Percentiles rank a stretch among this genome's conserved stretches.
These are phyloP conservation scores for Pythium dissimile DNA, from an alignment of 352 stramenopile species.

Conservation along the genomic window DNA sequence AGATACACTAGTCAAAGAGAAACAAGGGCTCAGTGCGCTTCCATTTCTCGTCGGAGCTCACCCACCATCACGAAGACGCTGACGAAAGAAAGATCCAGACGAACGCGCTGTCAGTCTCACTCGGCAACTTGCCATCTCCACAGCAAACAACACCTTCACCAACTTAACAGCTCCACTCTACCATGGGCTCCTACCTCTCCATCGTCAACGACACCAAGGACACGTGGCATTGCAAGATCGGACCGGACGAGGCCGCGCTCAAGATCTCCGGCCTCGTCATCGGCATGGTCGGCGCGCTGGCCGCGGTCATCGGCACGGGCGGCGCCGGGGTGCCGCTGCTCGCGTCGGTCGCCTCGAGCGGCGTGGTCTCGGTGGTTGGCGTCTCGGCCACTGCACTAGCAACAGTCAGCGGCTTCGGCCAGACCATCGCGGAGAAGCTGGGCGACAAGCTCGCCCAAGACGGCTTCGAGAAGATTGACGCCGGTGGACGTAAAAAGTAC, in stretches of 20 bases:
- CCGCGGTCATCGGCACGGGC: constrained; percentile 5
- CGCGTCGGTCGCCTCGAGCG: background rate
- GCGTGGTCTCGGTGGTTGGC: constrained; percentile 11
- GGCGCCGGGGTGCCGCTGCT: constrained; percentile 4
- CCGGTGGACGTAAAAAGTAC: constrained; percentile 28
- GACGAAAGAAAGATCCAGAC: too few species aligned
- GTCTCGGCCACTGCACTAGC: constrained; percentile 12
- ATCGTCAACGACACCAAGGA: constrained; percentile 24
- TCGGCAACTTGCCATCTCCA: background rate
- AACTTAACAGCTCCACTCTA: background rate
- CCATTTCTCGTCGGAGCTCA: too few species aligned
- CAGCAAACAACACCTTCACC: background rate
- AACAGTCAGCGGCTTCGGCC: constrained; percentile 8
- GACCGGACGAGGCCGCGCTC: constrained; percentile 17
- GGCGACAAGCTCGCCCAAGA: constrained; percentile 31
- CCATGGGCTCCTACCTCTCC: constrained; percentile 27
- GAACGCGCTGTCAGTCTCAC: background rate
- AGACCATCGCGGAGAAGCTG: constrained; percentile 31
- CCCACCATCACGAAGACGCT: too few species aligned
- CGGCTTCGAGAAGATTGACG: constrained; percentile 29
- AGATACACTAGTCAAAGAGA: too few species aligned
- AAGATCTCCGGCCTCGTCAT: constrained; percentile 17
- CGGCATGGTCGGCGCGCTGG: constrained; percentile 1
- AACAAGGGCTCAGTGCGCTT: too few species aligned
- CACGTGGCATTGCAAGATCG: constrained; percentile 14